Base-by-base conservation (phyloP, 805 yeast genomes). In the Blastobotrys attinorum region DNA sequence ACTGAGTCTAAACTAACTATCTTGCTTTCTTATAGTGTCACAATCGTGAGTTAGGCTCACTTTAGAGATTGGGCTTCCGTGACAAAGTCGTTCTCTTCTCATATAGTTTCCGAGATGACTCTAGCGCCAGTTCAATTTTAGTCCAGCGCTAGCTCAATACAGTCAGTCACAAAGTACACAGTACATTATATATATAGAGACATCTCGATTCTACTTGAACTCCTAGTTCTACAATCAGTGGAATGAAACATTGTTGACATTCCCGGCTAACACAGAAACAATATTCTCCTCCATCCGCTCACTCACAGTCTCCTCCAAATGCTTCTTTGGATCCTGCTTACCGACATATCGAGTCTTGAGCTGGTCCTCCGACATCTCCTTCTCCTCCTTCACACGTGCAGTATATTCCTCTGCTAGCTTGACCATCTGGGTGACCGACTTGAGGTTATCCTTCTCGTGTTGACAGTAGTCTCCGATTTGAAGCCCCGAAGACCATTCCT, bases 301-400 rank as follows among this genome's bases (percentile, higher is more conserved):
- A 52, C 86, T 94, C 8, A 96, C 94, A 0, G 94, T 84, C 50
- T 86, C 96, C 39, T 82, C 75, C 56, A 92, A 72, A 69, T 92
- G 99, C 70, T 90, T 92, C 78, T 94, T 92, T 34, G 99, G 99
- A 65, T 92, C 98, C 66, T 90, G 97, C 62, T 87, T 89, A 56
- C 99, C 99, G 31, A 92, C 97, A 59, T 90, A 94, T 61, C 98
- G 80, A 5, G 96, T 90, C 65, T 86, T 87, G 54, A 90, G 75
- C 64, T 89, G 92, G 33, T 86, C 96, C 57, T 84, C 94, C 37
- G 79, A 70, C 53, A 92, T 70, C 51, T 85, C 95, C 61, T 83
- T 83, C 63, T 92, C 98, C 65, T 94, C 97, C 54, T 82, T 76
- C 41, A 94, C 89, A 60, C 97, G 77, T 60, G 81, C 82, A 31